Percentiles rank a stretch among this genome's conserved stretches.
These are phyloP conservation scores for Sutorius eximius DNA, from an alignment of 1,284 basidiomycete species.

Conservation along the genomic window DNA sequence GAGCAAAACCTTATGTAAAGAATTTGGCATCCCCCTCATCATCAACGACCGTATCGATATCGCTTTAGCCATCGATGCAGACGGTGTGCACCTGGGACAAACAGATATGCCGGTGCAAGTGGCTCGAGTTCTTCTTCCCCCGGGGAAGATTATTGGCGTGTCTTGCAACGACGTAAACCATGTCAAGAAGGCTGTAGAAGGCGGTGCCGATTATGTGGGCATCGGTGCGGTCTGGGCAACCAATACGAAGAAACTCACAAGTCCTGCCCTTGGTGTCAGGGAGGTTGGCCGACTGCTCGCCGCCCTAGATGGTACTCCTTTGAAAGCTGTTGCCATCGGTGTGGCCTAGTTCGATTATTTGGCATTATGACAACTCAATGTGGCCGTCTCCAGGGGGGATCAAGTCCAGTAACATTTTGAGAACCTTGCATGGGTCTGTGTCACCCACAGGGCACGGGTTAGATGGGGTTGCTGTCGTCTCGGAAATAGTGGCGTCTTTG, in stretches of 20 bases:
- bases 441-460: conserved; percentile 56
- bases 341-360: conserved; percentile 18
- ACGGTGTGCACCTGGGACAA: conserved; percentile 91
- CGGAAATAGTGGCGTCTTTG: conserved; percentile 76
- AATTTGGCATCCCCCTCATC: conserved; percentile 81
- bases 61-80: conserved; percentile 73
- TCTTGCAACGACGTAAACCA: conserved; percentile 76
- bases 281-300: conserved; percentile 68
- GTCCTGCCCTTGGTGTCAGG: conserved; percentile 58
- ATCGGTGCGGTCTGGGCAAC: conserved; percentile 82
- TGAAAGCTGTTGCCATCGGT: conserved; percentile 86
- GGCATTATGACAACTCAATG: conserved; percentile 1
- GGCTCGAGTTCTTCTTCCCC: conserved; percentile 72
- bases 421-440: conserved; percentile 71
- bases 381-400: conserved; percentile 67
- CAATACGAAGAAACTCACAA: conserved; percentile 68
- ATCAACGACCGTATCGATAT: conserved; percentile 94
- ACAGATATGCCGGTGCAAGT: conserved; percentile 78
- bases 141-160: conserved; percentile 76
- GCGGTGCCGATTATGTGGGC: conserved; percentile 82
- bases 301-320: conserved; percentile 57
- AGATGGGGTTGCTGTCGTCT: conserved; percentile 89
- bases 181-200: conserved; percentile 53
- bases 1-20: conserved; percentile 76
- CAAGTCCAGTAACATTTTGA: conserved; percentile 71